Conservation (phyloP, 208 protist genomes). For the Acanthamoeba castellanii region DNA sequence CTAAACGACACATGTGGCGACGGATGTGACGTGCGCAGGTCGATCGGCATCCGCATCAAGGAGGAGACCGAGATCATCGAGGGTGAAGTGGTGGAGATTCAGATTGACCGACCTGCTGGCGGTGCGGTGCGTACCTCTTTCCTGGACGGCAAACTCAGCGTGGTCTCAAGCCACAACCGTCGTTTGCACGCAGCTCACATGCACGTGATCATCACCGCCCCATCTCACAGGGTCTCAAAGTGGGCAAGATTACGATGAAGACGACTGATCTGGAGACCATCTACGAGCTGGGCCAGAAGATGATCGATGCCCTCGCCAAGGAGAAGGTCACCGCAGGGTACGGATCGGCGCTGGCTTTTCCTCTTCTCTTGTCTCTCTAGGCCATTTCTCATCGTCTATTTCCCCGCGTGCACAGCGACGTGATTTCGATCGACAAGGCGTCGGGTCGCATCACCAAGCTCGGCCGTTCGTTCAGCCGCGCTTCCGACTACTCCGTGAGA, state of each 20-base stretch:
- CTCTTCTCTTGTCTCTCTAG: no score
- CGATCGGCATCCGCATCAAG: slow-evolving; percentile 99
- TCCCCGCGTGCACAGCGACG: slow-evolving; percentile 91
- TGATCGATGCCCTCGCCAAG: slow-evolving; percentile 99
- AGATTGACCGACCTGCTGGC: slow-evolving; percentile 97
- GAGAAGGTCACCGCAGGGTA: slow-evolving; percentile 98
- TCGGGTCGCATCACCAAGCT: slow-evolving; percentile 98
- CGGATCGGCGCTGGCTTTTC: not conserved
- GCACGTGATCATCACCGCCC: not conserved
- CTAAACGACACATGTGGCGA: not conserved
- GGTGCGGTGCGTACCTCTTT: slow-evolving; percentile 71
- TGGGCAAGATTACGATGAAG: slow-evolving; percentile 99
- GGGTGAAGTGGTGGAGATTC: slow-evolving; percentile 99
- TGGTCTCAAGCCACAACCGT: not conserved
- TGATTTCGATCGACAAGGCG: slow-evolving; percentile 99
- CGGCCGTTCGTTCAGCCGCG: slow-evolving; percentile 97
- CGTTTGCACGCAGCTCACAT: not conserved
- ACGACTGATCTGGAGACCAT: slow-evolving; percentile 99
- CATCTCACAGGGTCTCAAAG: slow-evolving; percentile 89
- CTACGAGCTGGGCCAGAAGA: slow-evolving; percentile 99
- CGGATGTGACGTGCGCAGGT: slow-evolving; percentile 88
- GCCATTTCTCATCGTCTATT: not conserved
- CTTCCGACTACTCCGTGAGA: slow-evolving; percentile 95
- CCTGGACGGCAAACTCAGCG: no score
- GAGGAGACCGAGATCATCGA: slow-evolving; percentile 99